A percentile compares a stretch with the other conserved stretches of the same genome.
phyloP scores from a whole-genome alignment of 108 stramenopile genomes.

The Pseudonitzschia delicatissima region DNA sequence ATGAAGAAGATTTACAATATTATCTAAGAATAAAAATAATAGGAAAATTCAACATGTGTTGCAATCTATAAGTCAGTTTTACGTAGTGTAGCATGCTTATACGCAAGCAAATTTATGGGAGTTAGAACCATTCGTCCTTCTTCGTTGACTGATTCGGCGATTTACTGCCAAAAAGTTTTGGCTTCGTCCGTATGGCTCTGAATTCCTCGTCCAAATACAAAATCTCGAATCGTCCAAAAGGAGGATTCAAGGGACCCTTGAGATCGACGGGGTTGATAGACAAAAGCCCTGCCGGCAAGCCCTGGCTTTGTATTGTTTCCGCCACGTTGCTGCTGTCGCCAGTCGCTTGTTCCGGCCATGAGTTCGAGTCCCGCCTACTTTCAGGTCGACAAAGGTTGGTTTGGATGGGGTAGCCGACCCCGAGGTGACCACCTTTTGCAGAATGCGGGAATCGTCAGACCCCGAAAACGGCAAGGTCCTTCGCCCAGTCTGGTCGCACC shows the following conservation, averaged over 20 bases:
- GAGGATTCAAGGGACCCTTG: slow-evolving; percentile 56
- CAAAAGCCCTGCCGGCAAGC: slow-evolving; percentile 43
- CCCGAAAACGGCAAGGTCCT: slow-evolving; percentile 52
- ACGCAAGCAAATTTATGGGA: not conserved
- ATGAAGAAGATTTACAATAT: slow-evolving; percentile 97
- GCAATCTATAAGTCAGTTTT: too few species aligned
- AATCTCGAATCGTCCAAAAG: slow-evolving; percentile 74
- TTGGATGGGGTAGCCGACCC: slow-evolving; percentile 45
- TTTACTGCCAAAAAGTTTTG: slow-evolving; percentile 71
- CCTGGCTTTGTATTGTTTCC: slow-evolving; percentile 26
- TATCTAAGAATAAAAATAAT: slow-evolving; percentile 64
- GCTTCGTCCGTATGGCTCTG: slow-evolving; percentile 57
- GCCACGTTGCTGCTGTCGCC: not conserved
- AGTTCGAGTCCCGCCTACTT: slow-evolving; percentile 68
- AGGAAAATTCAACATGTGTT: not conserved
- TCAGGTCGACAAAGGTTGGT: slow-evolving; percentile 52
- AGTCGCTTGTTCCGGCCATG: not conserved
- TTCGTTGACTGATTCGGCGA: slow-evolving; percentile 33
- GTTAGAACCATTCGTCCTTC: slow-evolving; percentile 42
- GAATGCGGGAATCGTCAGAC: slow-evolving; percentile 47
- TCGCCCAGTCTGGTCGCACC: slow-evolving; percentile 64
- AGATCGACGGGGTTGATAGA: slow-evolving; percentile 50
- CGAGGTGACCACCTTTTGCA: slow-evolving; percentile 72
- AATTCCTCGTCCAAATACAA: slow-evolving; percentile 69
- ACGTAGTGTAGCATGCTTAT: too few species aligned